Conservation (phyloP, 2,329 filamentous ascomycete genomes). For the Rachicladosporium sp. region DNA sequence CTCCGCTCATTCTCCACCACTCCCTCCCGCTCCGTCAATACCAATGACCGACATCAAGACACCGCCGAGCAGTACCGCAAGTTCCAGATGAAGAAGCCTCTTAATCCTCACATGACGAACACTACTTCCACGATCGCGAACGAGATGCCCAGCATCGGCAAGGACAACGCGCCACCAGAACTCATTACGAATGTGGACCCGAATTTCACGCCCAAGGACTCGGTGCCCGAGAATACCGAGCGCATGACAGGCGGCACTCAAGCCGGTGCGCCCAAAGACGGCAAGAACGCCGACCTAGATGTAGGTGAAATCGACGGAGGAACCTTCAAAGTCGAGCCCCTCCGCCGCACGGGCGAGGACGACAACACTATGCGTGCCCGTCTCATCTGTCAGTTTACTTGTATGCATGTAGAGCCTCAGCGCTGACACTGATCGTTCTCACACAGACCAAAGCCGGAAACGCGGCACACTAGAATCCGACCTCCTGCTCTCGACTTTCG, state of each 20-base stretch:
- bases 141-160: slow-evolving; percentile 48
- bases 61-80: slow-evolving; percentile 43
- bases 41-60: slow-evolving; percentile 40
- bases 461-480: slow-evolving; percentile 92
- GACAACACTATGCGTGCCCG: slow-evolving; percentile 75
- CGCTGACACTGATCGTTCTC: slow-evolving; percentile 17
- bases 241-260: slow-evolving; percentile 54
- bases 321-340: slow-evolving; percentile 78
- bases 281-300: slow-evolving; percentile 52
- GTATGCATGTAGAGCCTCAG: slow-evolving; percentile 3
- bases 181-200: slow-evolving; percentile 44
- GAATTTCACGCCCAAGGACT: slow-evolving; percentile 46
- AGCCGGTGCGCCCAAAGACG: slow-evolving; percentile 32
- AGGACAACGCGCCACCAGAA: slow-evolving; percentile 46
- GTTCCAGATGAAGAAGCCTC: slow-evolving; percentile 43
- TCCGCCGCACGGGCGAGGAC: slow-evolving; percentile 74
- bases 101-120: slow-evolving; percentile 52
- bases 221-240: slow-evolving; percentile 49
- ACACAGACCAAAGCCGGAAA: slow-evolving; percentile 85
- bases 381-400: slow-evolving; percentile 50
- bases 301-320: slow-evolving; percentile 83
- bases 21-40: slow-evolving; percentile 25
- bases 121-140: slow-evolving; percentile 52
- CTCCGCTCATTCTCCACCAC: slow-evolving; percentile 28
- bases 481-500: slow-evolving; percentile 91